Base-by-base conservation (phyloP, 2,329 filamentous ascomycete genomes). In the Podosphaera aphanis region DNA sequence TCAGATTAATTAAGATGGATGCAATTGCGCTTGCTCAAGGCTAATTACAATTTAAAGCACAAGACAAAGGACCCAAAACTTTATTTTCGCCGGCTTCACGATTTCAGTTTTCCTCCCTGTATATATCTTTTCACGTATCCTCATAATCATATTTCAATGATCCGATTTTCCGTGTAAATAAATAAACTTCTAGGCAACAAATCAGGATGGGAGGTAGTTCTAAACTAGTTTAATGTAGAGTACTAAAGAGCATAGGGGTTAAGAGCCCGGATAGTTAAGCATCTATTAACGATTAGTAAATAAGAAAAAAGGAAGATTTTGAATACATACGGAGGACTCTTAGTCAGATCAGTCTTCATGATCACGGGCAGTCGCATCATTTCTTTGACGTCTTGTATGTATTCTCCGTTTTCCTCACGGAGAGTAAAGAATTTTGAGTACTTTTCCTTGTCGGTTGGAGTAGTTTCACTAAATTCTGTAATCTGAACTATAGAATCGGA, bases 301-400 rank as follows among this genome's bases (percentile, higher is more conserved):
- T 20, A 35, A 18, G 19, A 4, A 38, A 41, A 13, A n/a, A 13
- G 3, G 20, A 16, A 13, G 15, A 27, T 23, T 20, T 39, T 23
- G 23, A 31, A 29, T 42, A 88, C 90, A 77, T 81, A 98, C 86
- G 90, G 90, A 66, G 90, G 90, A 67, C 88, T 95, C 82, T 98
- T 98, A 66, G 72, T 83, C 58, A 98, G 73, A 66, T 98, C 90
- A 53, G 90, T 95, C 77, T 93, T 95, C 58, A 98, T 67, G 61
- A 98, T 93, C 54, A 98, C 82, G n/a, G 90, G 90, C 50, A 98
- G 82, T 55, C 88, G 74, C 38, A 84, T 88, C 86, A 98, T 94
- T 69, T 98, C 90, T 48, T 79, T 86, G 53, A 98, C 85, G 62
- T 98, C 90, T 65, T 98, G 90, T 58, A 98, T 94, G 67, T 92